Evolutionary conservation across 139 green algal genomes (phyloP), one percentile per base, ranked within the genome.

Genomic region (Tetradesmus lagerheimii): DNA sequence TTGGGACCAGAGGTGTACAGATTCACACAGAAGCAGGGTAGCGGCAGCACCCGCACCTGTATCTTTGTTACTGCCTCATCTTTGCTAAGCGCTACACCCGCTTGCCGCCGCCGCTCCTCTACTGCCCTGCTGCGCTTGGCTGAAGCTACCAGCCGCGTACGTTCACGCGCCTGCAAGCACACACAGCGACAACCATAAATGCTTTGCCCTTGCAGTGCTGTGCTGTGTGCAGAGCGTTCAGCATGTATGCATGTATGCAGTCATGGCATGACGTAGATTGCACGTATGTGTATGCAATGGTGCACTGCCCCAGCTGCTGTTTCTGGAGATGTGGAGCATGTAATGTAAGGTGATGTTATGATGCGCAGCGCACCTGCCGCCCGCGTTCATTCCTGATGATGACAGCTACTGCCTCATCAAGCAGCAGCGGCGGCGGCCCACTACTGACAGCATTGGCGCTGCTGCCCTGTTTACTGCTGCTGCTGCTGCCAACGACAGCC

Each of bases 301-400:
- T 93, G 95, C 66, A 57, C 11, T n/a, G n/a, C n/a, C n/a, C n/a
- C n/a, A n/a, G n/a, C n/a, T n/a, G n/a, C n/a, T n/a, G n/a, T n/a
- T n/a, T n/a, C n/a, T n/a, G n/a, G n/a, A n/a, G n/a, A n/a, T n/a
- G n/a, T n/a, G n/a, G n/a, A n/a, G n/a, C n/a, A n/a, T n/a, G n/a
- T n/a, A n/a, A n/a, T n/a, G n/a, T n/a, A n/a, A n/a, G n/a, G n/a
- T n/a, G n/a, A n/a, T n/a, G n/a, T n/a, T n/a, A n/a, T n/a, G n/a
- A n/a, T n/a, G n/a, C n/a, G n/a, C 95, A 90, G 20, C 95, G 89
- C 38, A 92, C 95, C 92, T 91, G 87, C 53, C 87, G 53, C 25
- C 96, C 96, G 4, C 96, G 89, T 90, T 98, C 96, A 80, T 97
- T 97, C 14, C 81, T 89, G 91, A 97, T 93, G 4, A 98, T 94